Conservation (phyloP, 306 rosid species). For the Fagus sylvatica region DNA sequence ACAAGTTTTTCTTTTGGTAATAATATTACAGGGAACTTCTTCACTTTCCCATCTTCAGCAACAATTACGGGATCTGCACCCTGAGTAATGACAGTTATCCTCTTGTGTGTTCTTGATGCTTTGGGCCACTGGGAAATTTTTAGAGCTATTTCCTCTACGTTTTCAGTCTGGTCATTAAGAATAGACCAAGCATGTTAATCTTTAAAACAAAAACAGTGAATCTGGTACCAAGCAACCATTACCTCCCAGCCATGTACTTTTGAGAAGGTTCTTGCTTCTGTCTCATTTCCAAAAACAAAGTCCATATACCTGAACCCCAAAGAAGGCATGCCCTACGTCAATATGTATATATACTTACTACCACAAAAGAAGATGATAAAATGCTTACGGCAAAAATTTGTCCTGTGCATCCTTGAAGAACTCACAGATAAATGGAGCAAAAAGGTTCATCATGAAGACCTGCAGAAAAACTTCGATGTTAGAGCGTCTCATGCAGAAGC, state of each 20-base stretch:
- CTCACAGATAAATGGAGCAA: slow-evolving; percentile 94
- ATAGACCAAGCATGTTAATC: not conserved
- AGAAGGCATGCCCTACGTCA: not conserved
- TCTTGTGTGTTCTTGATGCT: slow-evolving; percentile 82
- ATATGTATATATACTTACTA: not conserved
- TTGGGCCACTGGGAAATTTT: slow-evolving; percentile 92
- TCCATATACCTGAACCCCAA: slow-evolving; percentile 64
- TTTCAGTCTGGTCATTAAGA: slow-evolving; percentile 60
- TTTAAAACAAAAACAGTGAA: not conserved
- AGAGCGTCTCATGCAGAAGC: not conserved
- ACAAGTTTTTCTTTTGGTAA: slow-evolving; percentile 89
- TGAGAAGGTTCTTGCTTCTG: slow-evolving; percentile 89
- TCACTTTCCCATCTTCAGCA: slow-evolving; percentile 91
- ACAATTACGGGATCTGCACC: slow-evolving; percentile 93
- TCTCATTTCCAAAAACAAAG: slow-evolving; percentile 88
- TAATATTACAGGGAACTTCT: slow-evolving; percentile 59
- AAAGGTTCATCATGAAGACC: slow-evolving; percentile 91
- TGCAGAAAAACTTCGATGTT: slow-evolving; percentile 27
- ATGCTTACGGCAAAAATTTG: slow-evolving; percentile 65
- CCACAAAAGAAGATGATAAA: not conserved
- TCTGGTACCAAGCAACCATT: slow-evolving; percentile 16
- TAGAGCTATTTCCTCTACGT: slow-evolving; percentile 88
- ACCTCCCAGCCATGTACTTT: slow-evolving; percentile 97
- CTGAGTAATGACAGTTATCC: slow-evolving; percentile 88
- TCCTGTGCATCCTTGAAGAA: slow-evolving; percentile 82